Base-by-base conservation (phyloP, 805 yeast genomes). In the Komagataella populi region DNA sequence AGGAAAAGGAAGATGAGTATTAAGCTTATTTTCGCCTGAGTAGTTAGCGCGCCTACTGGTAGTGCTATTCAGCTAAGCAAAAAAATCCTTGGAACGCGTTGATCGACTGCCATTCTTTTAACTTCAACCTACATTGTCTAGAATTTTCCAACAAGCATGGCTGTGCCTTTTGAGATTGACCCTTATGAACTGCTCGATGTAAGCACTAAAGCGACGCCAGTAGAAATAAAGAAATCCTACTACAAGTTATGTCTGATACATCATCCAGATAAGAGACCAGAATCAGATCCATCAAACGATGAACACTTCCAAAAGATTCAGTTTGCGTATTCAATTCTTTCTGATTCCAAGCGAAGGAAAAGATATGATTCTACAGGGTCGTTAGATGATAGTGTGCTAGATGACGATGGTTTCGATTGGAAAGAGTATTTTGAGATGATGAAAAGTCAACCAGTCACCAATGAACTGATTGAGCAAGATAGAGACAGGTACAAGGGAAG, bases 301-400 rank as follows among this genome's bases (percentile, higher is more conserved):
- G 46, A 44, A 44, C 58, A 58, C 54, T 88, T 89, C 63, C 84
- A 87, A 49, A 67, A 77, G 56, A 73, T 88, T 17, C 90, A 87
- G 61, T 81, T 86, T 59, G 83, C 95, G 18, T 87, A 85, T 62
- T 70, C 82, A 46, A 72, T 88, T 0, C 67, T 88, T 23, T 70
- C 78, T 23, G 93, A 88, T 59, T 68, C 73, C 0, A 62, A 64
- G 44, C 74, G 77, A 55, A 70, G 87, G 24, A 69, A 69, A 47
- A 63, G 76, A 18, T 88, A 78, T 60, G 96, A 88, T 59, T 60
- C 64, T n/a, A 83, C 91, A 0, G 96, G 95, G 0, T 71, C 79
- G 2, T 60, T 81, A 30, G 75, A 71, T 6, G 80, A 74, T 1
- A 57, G 45, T 8, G 49, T 53, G 44, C 59, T 63, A 49, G 45